Evolutionary conservation across 2,329 filamentous ascomycete species (phyloP), one percentile per base, ranked within the genome.

Genomic region (Trichophyton verrucosum): DNA sequence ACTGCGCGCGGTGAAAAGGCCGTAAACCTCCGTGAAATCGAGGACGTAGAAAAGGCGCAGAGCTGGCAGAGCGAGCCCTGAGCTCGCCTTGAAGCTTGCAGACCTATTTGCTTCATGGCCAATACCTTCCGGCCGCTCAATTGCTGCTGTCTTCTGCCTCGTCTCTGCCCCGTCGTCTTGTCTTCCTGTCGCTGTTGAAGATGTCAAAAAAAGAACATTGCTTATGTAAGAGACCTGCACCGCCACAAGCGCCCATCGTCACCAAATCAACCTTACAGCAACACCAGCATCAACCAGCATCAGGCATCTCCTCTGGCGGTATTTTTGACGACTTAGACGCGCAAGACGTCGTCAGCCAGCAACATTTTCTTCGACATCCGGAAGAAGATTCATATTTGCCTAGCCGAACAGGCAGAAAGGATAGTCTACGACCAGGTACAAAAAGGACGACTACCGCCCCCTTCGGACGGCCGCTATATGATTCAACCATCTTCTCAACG

Each of bases 1-100:
- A 5, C 13, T 11, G 20, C 30, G 24, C 51, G 51, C 51, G 47
- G 47, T 30, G 51, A 30, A 15, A 51, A 56, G 30, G 30, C 15
- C 30, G 53, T 27, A 40, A 55, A 36, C 36, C 30, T 38, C 17
- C 33, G 44, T 27, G 40, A 59, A 57, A n/a, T 64, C 6, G 67
- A 60, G 3, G 66, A 66, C 17, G 66, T 67, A 8, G 72, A 72
- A 44, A 69, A 67, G 62, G 72, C 71, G 61, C 74, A 76, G 44
- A 75, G 68, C 65, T 76, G 73, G 47, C 74, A 76, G 57, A 75
- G 64, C 13, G 68, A 63, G 11, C 67, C 66, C 59, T 68, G 68
- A 27, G 65, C 63, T 47, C 64, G 65, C 57, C 61, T 69, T 46
- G 68, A 68, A 24, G 67, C 66, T 53, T 68, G 69, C 36, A 75